Percentiles rank a stretch among this genome's conserved stretches.
Conservation (phyloP, 2,329 filamentous ascomycete genomes). For the Pyricularia sp. region DNA sequence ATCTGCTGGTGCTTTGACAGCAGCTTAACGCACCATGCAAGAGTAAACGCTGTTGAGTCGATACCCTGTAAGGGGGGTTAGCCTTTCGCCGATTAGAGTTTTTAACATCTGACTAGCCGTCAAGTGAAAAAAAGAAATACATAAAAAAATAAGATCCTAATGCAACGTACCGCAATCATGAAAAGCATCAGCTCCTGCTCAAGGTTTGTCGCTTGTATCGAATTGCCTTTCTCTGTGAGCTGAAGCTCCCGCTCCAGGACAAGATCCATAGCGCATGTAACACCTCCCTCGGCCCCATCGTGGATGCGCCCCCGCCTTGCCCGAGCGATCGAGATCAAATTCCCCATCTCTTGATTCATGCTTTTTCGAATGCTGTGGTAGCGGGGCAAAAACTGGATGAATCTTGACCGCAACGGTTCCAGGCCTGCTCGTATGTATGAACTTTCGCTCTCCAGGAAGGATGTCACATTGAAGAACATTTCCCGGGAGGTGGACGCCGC, state of each 20-base stretch:
- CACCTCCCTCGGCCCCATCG: slow-evolving; percentile 15
- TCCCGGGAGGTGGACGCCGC: background rate
- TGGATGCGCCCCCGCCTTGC: slow-evolving; percentile 8
- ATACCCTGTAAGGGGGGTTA: slow-evolving; percentile 24
- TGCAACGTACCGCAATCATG: background rate
- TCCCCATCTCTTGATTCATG: slow-evolving; percentile 13
- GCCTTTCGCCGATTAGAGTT: slow-evolving; percentile 14
- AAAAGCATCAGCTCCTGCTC: slow-evolving; percentile 3
- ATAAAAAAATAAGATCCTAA: too few relatives aligned
- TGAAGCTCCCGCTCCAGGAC: slow-evolving; percentile 2
- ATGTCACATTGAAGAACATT: background rate
- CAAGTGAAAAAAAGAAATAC: too few relatives aligned
- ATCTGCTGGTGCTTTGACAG: slow-evolving; percentile 4
- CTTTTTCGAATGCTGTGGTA: slow-evolving; percentile 13
- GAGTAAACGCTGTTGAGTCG: slow-evolving; percentile 32
- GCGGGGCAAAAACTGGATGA: background rate
- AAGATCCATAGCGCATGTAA: slow-evolving; percentile 3
- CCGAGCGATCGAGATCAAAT: slow-evolving; percentile 13
- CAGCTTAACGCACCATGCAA: slow-evolving; percentile 13
- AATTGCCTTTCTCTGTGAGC: background rate
- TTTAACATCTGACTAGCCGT: background rate
- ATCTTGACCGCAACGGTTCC: background rate
- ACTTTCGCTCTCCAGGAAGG: background rate
- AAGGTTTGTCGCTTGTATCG: background rate
- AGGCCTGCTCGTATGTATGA: background rate